Percentiles rank a stretch among this genome's conserved stretches.
phyloP scores from a whole-genome alignment of 805 yeast species.

The Wickerhamiella azymoides region DNA sequence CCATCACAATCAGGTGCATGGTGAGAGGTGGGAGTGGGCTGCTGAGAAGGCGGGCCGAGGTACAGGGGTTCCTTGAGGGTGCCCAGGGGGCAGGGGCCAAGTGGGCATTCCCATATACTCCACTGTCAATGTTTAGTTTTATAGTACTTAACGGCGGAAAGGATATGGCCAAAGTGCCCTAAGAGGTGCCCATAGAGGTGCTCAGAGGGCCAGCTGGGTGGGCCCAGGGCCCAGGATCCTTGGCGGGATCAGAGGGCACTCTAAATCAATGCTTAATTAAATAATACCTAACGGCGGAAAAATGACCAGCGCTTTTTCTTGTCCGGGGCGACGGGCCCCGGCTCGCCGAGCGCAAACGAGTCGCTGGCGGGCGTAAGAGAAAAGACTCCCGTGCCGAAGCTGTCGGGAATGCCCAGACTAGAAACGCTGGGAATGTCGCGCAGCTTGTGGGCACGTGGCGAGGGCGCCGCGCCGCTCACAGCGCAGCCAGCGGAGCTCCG shows the following conservation, averaged over 20 bases:
- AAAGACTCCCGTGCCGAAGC: background rate
- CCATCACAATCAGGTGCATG: slow-evolving; percentile 16
- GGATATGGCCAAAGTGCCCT: too few relatives aligned
- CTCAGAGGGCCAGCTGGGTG: background rate
- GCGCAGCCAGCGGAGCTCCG: background rate
- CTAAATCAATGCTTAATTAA: background rate
- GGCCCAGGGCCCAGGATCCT: too few relatives aligned
- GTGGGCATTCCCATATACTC: too few relatives aligned
- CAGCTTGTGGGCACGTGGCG: slow-evolving; percentile 3
- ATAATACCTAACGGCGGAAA: background rate
- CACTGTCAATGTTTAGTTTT: too few relatives aligned
- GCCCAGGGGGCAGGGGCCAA: too few relatives aligned
- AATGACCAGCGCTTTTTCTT: background rate
- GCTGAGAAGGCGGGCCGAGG: background rate
- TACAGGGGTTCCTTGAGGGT: too few relatives aligned
- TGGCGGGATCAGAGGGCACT: too few relatives aligned
- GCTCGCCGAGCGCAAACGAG: slow-evolving; percentile 6
- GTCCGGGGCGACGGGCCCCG: slow-evolving; percentile 3
- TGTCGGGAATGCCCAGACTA: slow-evolving; percentile 13
- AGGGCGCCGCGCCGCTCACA: background rate
- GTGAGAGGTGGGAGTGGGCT: background rate
- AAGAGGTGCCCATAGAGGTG: too few relatives aligned
- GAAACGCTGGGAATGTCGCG: slow-evolving; percentile 10
- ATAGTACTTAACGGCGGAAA: too few relatives aligned
- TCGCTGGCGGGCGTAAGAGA: background rate